These are phyloP conservation scores for Cephaloascus albidus DNA, from an alignment of 805 yeast genomes.

Conservation along the genomic window DNA sequence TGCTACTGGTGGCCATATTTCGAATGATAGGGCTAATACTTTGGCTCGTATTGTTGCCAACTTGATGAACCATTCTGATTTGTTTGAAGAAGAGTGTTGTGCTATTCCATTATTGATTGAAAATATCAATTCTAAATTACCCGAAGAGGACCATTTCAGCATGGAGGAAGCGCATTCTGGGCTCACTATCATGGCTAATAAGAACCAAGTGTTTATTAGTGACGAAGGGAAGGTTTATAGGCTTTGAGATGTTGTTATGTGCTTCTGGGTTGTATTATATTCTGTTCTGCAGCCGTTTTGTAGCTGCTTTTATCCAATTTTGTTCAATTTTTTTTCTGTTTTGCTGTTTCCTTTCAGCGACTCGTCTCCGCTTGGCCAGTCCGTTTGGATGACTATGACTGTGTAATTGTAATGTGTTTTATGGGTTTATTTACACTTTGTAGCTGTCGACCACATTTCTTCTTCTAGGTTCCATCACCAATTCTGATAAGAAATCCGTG, in stretches of 20 bases:
- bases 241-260: too few species aligned
- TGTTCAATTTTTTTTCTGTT: too few species aligned
- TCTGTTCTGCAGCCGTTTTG: too few species aligned
- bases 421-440: neutral
- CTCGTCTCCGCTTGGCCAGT: too few species aligned
- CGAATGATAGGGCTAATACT: conserved; percentile 37
- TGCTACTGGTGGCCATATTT: conserved; percentile 20
- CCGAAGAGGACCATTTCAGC: conserved; percentile 37
- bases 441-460: neutral
- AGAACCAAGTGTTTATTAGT: conserved; percentile 37
- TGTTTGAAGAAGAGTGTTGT: conserved; percentile 34
- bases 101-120: conserved; percentile 23
- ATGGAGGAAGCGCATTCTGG: conserved; percentile 35
- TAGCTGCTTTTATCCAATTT: too few species aligned
- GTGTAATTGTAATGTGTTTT: neutral
- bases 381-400: neutral
- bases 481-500: neutral
- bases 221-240: conserved; percentile 41
- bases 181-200: conserved; percentile 27
- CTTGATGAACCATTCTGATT: conserved; percentile 27
- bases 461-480: too few species aligned
- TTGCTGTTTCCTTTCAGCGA: too few species aligned
- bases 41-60: conserved; percentile 38
- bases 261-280: too few species aligned
- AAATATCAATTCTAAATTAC: conserved; percentile 32